Base-by-base conservation (phyloP, 1,284 basidiomycete species). In the Cronartium ribicola region DNA sequence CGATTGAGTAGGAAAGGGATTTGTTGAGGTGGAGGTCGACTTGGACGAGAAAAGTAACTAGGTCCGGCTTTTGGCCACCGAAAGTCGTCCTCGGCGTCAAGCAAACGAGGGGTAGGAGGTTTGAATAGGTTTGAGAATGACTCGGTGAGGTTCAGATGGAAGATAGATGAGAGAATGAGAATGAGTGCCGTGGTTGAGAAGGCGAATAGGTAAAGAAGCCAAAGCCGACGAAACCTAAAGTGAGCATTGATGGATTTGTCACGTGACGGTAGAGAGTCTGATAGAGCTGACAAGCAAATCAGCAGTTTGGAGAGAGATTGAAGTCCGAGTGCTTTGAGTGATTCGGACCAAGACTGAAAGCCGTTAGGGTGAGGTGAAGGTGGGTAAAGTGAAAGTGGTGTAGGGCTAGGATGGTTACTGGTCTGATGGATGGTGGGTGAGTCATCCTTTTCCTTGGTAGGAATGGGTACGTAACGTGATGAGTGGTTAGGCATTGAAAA, bases 1-100 rank as follows among this genome's bases (percentile, higher is more conserved):
- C 69, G 61, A 48, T 72, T 72, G 36, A 72, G 62, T 20, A 72
- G 41, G 39, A 72, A 72, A 4, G 69, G 69, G 43, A 70, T 62
- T 22, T 70, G 68, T 39, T 63, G 59, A 43, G 40, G 60, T 44
- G 69, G 59, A 29, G 37, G 57, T 10, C 20, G 43, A 29, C 10
- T 17, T 4, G 10, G 59, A 20, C 14, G 57, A 20, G 39, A 29
- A 37, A 29, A 29, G 51, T 22, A 63, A 2, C 11, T 39, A 40
- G 10, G 60, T 29, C 29, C 29, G 29, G 29, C 29, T 29, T 29
- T 44, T 29, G 57, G 57, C 66, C 66, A 68, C 39, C 69, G 61
- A 36, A 41, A 72, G 43, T 40, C 20, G 14, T 72, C 69, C 37
- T 72, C 69, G 22, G 36, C 44, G 43, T 72, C 69, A 20, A 66